phyloP scores from a whole-genome alignment of 202 grass and related monocot genomes.

The Musa balbisiana region DNA sequence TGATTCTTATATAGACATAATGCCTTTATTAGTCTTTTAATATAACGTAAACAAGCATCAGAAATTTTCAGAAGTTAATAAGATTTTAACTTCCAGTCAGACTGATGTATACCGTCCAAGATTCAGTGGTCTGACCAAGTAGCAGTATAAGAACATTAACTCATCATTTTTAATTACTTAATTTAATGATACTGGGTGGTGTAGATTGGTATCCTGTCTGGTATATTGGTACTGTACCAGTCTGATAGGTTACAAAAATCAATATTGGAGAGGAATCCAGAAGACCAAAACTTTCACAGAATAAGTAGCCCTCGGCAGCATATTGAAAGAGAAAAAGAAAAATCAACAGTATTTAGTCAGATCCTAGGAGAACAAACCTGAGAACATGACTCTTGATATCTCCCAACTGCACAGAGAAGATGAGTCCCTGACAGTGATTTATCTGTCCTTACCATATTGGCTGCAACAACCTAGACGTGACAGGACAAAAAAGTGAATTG shows the following conservation, averaged over 20 bases:
- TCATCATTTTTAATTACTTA: no score
- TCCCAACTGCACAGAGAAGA: slow-evolving; percentile 97
- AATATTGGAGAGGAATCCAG: background rate
- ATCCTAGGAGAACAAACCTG: slow-evolving; percentile 44
- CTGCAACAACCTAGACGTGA: slow-evolving; percentile 74
- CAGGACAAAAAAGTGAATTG: background rate
- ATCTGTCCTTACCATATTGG: slow-evolving; percentile 99
- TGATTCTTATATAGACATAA: background rate
- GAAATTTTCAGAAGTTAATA: background rate
- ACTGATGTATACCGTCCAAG: no score
- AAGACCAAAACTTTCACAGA: background rate
- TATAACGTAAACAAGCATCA: background rate
- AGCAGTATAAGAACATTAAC: no score
- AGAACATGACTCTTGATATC: slow-evolving; percentile 97
- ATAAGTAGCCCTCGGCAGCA: background rate
- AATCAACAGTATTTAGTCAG: background rate
- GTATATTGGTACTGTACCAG: no score
- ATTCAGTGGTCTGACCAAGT: no score
- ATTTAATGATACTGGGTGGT: no score
- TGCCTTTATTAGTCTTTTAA: background rate
- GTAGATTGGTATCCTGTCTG: no score
- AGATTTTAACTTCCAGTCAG: no score
- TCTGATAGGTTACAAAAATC: background rate
- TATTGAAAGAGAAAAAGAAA: background rate
- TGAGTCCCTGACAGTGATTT: slow-evolving; percentile 87